Percentiles rank a stretch among this genome's conserved stretches.
Conservation (phyloP, 352 stramenopile genomes). For the Globisporangium lucens region DNA sequence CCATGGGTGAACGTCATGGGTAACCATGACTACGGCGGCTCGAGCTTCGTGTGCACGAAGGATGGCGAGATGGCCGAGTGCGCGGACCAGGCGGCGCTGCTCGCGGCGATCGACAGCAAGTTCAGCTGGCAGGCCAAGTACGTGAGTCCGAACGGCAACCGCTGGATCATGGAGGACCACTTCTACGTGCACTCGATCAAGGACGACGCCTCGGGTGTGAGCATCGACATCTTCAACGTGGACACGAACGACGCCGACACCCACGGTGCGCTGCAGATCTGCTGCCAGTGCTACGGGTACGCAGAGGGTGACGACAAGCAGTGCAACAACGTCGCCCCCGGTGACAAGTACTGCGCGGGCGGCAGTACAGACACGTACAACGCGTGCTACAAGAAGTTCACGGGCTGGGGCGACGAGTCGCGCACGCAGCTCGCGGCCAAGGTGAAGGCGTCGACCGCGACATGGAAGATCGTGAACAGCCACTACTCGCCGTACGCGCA, state of each 20-base stretch:
- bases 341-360: conserved; percentile 36
- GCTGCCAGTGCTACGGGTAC: conserved; percentile 63
- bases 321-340: conserved; percentile 39
- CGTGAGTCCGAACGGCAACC: conserved; percentile 50
- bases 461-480: conserved; percentile 70
- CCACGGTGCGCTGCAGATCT: conserved; percentile 46
- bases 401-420: conserved; percentile 45
- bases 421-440: conserved; percentile 38
- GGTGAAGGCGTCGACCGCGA: conserved; percentile 43
- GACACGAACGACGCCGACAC: conserved; percentile 54
- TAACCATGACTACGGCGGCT: conserved; percentile 85
- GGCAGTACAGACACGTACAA: conserved; percentile 39
- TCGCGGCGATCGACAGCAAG: conserved; percentile 48
- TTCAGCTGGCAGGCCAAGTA: conserved; percentile 47
- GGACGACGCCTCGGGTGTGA: conserved; percentile 35
- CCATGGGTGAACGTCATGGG: conserved; percentile 85
- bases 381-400: conserved; percentile 39
- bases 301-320: conserved; percentile 29
- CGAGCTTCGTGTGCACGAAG: conserved; percentile 69
- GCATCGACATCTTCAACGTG: conserved; percentile 59
- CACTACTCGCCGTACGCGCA: conserved; percentile 63
- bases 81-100: conserved; percentile 35
- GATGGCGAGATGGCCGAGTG: conserved; percentile 42
- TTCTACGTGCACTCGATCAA: conserved; percentile 53
- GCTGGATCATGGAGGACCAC: conserved; percentile 53